phyloP scores from a whole-genome alignment of 768 basidiomycete genomes.

The Tricholoma matsutake region DNA sequence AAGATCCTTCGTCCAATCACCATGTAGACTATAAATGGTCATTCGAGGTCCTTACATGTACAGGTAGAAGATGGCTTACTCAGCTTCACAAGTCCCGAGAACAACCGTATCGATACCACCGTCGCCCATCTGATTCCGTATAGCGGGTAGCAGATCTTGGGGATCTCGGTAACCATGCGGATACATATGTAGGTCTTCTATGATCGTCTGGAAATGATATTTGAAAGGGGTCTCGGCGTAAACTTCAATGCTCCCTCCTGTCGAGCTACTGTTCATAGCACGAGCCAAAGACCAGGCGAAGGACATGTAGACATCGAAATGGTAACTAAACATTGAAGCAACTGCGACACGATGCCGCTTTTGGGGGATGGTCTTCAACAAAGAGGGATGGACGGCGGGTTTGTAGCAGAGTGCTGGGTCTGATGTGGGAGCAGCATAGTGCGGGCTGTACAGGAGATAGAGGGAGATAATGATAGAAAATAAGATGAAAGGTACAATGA shows the following conservation, averaged over 20 bases:
- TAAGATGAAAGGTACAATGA: background rate
- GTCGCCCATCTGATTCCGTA: constrained; percentile 18
- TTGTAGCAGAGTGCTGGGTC: background rate
- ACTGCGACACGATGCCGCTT: constrained; percentile 29
- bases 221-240: constrained; percentile 29
- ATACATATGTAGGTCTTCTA: constrained; percentile 30
- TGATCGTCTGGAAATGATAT: constrained; percentile 30
- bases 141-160: constrained; percentile 24
- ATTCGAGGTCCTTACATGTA: background rate
- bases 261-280: constrained; percentile 18
- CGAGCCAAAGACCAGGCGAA: constrained; percentile 31
- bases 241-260: constrained; percentile 24
- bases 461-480: constrained; percentile 1
- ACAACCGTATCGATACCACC: constrained; percentile 35
- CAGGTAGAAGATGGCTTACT: constrained; percentile 24
- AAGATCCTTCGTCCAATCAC: constrained; percentile 24
- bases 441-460: constrained; percentile 6
- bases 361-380: constrained; percentile 4
- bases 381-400: background rate
- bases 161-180: constrained; percentile 22
- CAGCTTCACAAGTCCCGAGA: constrained; percentile 44
- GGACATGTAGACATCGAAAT: constrained; percentile 38
- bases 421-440: background rate
- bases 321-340: constrained; percentile 32
- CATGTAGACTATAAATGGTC: constrained; percentile 18